phyloP scores from a whole-genome alignment of 495 filamentous ascomycete species.

The Talaromyces adpressus region DNA sequence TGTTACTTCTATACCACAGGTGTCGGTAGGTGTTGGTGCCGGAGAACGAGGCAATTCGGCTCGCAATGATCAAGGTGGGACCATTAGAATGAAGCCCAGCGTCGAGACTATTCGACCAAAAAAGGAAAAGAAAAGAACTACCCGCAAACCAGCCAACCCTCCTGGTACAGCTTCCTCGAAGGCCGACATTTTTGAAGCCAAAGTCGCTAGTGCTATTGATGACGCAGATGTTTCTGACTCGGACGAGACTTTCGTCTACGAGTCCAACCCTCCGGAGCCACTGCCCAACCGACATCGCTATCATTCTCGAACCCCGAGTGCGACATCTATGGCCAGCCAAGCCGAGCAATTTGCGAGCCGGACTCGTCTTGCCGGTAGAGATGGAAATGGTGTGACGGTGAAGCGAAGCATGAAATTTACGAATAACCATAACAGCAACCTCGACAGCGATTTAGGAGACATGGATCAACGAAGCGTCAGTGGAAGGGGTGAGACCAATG shows the following conservation, averaged over 20 bases:
- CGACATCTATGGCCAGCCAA: constrained; percentile 82
- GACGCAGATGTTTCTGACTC: constrained; percentile 91
- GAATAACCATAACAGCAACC: constrained; percentile 62
- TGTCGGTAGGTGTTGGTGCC: constrained; percentile 64
- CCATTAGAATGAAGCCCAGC: constrained; percentile 78
- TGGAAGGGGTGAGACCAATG: constrained; percentile 48
- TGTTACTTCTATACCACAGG: constrained; percentile 83
- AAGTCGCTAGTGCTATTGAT: constrained; percentile 91
- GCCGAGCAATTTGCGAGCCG: constrained; percentile 61
- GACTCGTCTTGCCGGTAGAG: constrained; percentile 54
- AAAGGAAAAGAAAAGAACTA: constrained; percentile 76
- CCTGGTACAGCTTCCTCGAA: constrained; percentile 71
- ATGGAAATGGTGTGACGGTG: constrained; percentile 57
- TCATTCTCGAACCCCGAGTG: constrained; percentile 92
- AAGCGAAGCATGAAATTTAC: constrained; percentile 99
- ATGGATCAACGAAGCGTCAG: constrained; percentile 57
- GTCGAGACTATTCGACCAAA: constrained; percentile 88
- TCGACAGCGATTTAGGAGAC: constrained; percentile 55
- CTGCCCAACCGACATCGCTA: constrained; percentile 70
- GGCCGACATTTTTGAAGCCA: constrained; percentile 95
- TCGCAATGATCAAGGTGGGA: constrained; percentile 55
- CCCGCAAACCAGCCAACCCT: constrained; percentile 59
- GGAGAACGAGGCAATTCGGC: constrained; percentile 50
- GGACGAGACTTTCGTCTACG: constrained; percentile 97
- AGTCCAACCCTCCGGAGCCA: constrained; percentile 90